Evolutionary conservation across 2,329 filamentous ascomycete genomes (phyloP), one percentile per base, ranked within the genome.

Genomic region (Epichloe glyceriae): DNA sequence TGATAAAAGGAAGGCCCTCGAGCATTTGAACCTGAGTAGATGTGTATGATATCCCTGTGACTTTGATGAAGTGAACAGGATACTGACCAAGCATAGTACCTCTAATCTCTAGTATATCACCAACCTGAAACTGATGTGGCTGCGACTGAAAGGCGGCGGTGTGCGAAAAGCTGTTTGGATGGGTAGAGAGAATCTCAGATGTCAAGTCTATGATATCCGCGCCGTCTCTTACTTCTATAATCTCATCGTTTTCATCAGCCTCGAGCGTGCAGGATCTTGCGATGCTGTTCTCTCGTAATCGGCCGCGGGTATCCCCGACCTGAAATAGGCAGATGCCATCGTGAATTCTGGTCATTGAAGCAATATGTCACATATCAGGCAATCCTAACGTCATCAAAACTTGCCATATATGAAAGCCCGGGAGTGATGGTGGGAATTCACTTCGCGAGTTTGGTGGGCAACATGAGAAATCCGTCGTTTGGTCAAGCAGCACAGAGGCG

Each of bases 41-140:
- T 33, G 61, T 47, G 26, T 66, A 56, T 19, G 73, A 62, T 39
- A 78, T 70, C 1, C 58, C 54, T 44, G 67, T 67, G 59, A 78
- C 71, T 52, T 69, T 57, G 30, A 76, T 62, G 50, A 68, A 70
- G 2, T 65, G 44, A 5, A 71, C 57, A 2, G 53, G 48, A 38
- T 60, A 61, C 1, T 52, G 48, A 4, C 60, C 61, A 5, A 62
- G 37, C 1, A 39, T 30, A 7, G 57, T 57, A 12, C 56, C 22
- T 6, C 48, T 35, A 2, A 70, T 52, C 39, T 68, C 57, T 12
- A 70, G 52, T 5, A 67, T 59, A 3, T 59, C 58, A 0, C 59
- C 62, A 3, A 55, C 33, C 22, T 58, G 52, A 20, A 65, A 55
- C 3, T 40, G 20, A 5, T 45, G 2, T 43, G 17, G 17, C 3